Percentiles rank a stretch among this genome's conserved stretches.
These are phyloP conservation scores for Blastocystis sp. DNA, from an alignment of 352 stramenopile genomes.

Conservation along the genomic window DNA sequence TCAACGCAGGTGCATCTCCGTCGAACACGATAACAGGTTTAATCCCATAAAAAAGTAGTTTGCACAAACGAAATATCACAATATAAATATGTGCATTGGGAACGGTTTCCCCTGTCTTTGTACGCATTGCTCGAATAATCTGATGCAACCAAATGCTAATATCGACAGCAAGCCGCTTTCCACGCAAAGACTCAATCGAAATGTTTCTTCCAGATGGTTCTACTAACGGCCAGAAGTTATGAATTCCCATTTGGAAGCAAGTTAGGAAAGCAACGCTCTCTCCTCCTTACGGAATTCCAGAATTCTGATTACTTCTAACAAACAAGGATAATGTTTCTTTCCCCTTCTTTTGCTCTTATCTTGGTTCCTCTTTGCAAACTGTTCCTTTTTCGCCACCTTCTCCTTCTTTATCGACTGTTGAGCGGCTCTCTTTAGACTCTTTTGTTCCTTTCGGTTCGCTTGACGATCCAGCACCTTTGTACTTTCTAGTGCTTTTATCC, in stretches of 20 bases:
- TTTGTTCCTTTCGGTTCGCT: neutral
- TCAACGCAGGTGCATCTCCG: constrained; percentile 89
- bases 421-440: neutral
- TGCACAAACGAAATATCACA: constrained; percentile 50
- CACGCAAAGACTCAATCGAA: constrained; percentile 91
- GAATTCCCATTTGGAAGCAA: constrained; percentile 84
- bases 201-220: constrained; percentile 87
- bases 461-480: constrained; percentile 23
- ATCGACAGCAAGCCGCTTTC: constrained; percentile 89
- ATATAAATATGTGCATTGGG: constrained; percentile 81
- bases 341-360: neutral
- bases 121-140: constrained; percentile 95
- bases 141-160: constrained; percentile 98
- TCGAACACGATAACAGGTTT: constrained; percentile 97
- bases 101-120: constrained; percentile 85
- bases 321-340: neutral
- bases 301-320: neutral
- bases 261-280: neutral
- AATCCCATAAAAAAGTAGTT: constrained; percentile 88
- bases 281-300: neutral
- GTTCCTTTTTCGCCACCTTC: constrained; percentile 1
- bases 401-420: constrained; percentile 4
- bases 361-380: neutral
- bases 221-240: constrained; percentile 93
- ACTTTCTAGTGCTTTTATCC: neutral